A percentile compares a stretch with the other conserved stretches of the same genome.
phyloP scores from a whole-genome alignment of 768 basidiomycete genomes.

The Tylopilus sp. region DNA sequence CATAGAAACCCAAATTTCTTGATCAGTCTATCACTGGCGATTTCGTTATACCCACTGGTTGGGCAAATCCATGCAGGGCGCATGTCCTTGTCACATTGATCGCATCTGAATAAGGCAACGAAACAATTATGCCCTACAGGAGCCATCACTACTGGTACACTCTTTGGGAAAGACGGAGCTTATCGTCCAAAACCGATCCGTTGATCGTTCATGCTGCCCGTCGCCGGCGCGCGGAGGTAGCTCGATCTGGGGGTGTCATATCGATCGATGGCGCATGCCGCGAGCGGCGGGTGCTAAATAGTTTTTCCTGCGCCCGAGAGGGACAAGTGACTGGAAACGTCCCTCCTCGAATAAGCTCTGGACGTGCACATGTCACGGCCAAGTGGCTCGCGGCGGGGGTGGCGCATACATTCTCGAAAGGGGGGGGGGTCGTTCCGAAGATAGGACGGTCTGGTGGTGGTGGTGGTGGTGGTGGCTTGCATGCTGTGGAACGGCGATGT shows the following conservation, averaged over 20 bases:
- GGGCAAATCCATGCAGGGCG: slow-evolving; percentile 18
- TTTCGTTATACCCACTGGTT: slow-evolving; percentile 14
- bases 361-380: slow-evolving; percentile 9
- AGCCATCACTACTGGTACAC: neutral
- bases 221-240: slow-evolving; percentile 21
- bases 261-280: slow-evolving; percentile 17
- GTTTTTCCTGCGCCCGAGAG: neutral
- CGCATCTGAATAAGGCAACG: slow-evolving; percentile 4
- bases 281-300: slow-evolving; percentile 5
- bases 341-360: neutral
- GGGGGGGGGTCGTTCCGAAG: neutral
- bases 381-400: neutral
- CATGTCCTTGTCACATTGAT: slow-evolving; percentile 5
- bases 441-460: neutral
- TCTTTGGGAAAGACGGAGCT: slow-evolving; percentile 13
- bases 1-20: slow-evolving; percentile 20
- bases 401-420: neutral
- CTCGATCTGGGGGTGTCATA: slow-evolving; percentile 17
- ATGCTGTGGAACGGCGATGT: slow-evolving; percentile 6
- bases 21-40: slow-evolving; percentile 27
- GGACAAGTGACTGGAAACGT: neutral
- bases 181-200: slow-evolving; percentile 10
- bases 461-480: neutral
- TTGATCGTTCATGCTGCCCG: slow-evolving; percentile 12
- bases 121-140: neutral